phyloP scores from a whole-genome alignment of 2,329 filamentous ascomycete genomes.

The Colletotrichum agaves region DNA sequence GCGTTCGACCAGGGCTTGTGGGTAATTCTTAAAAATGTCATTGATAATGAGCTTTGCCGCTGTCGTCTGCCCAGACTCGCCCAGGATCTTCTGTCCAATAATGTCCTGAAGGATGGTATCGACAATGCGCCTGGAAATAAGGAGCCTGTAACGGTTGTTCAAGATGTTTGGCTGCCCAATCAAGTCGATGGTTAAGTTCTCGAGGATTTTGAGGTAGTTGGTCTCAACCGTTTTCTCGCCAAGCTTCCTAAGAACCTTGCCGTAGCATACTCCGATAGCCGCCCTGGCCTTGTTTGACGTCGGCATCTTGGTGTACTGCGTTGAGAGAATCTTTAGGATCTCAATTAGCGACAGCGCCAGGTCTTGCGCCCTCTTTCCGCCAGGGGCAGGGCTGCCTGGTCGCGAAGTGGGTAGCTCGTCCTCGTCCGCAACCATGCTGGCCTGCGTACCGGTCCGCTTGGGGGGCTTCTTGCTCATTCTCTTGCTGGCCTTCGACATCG shows the following conservation, averaged over 20 bases:
- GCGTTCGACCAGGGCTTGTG: slow-evolving; percentile 86
- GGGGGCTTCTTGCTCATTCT: slow-evolving; percentile 71
- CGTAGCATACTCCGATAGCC: slow-evolving; percentile 88
- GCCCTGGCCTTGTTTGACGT: slow-evolving; percentile 85
- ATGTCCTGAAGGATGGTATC: slow-evolving; percentile 86
- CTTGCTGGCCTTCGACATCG: slow-evolving; percentile 74
- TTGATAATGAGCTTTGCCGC: slow-evolving; percentile 87
- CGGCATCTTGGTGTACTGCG: slow-evolving; percentile 80
- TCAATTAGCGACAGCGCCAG: slow-evolving; percentile 81
- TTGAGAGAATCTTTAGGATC: slow-evolving; percentile 81
- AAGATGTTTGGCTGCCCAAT: slow-evolving; percentile 79
- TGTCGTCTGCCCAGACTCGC: slow-evolving; percentile 87
- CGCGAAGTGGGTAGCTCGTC: slow-evolving; percentile 72
- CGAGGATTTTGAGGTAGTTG: slow-evolving; percentile 83
- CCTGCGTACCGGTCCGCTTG: slow-evolving; percentile 69
- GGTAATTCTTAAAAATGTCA: slow-evolving; percentile 92
- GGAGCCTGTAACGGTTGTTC: slow-evolving; percentile 87
- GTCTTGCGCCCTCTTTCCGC: slow-evolving; percentile 75
- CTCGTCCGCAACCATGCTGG: slow-evolving; percentile 74
- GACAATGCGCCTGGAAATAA: slow-evolving; percentile 86
- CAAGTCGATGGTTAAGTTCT: slow-evolving; percentile 83
- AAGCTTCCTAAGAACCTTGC: slow-evolving; percentile 79
- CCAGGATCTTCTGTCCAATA: slow-evolving; percentile 82
- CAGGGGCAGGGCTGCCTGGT: slow-evolving; percentile 77
- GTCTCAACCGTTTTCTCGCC: slow-evolving; percentile 86